Evolutionary conservation across 768 basidiomycete genomes (phyloP), one percentile per base, ranked within the genome.

Genomic region (Tricholoma sp.): DNA sequence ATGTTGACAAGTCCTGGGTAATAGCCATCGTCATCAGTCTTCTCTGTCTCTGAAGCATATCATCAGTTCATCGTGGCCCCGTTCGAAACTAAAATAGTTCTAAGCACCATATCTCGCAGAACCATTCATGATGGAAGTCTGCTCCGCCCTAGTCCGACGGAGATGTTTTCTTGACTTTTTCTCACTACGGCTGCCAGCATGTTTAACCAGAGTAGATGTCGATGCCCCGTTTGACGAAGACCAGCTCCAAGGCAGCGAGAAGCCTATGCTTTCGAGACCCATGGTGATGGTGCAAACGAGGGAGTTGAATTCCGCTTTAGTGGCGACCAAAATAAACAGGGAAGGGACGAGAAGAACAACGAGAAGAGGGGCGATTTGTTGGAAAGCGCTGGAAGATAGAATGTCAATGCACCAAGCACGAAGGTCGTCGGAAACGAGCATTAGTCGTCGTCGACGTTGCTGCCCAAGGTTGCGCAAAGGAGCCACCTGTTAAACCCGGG

Each of bases 1-100:
- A 95, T 88, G 65, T 98, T 98, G 66, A 97, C 89, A 50, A 98
- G 86, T 0, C 95, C 95, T 1, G 94, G 89, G 70, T 91, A 97
- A 63, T 85, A 80, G 18, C 79, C 76, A 13, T 78, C 72, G 28
- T 74, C 70, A n/a, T 69, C 59, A 45, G 51, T 52, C 13, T 56
- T 61, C 47, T 68, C 68, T 28, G 60, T 58, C 10, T 58, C 63
- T 58, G 61, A 45, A 61, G 49, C 15, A 59, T 9, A 5, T 39
- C 18, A 41, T 49, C 24, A 20, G 41, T 50, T 33, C 36, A n/a
- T 24, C 13, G 29, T 45, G 12, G 15, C 15, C 41, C 33, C 4
- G 10, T 15, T 18, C 3, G 51, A 20, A 49, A 28, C 18, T 12
- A 18, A 49, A 17, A 8, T 20, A 32, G 31, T 34, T 42, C 28